A percentile compares a stretch with the other conserved stretches of the same genome.
Evolutionary conservation across 2,329 filamentous ascomycete genomes (phyloP).

Genomic region (Aspergillus sp.): DNA sequence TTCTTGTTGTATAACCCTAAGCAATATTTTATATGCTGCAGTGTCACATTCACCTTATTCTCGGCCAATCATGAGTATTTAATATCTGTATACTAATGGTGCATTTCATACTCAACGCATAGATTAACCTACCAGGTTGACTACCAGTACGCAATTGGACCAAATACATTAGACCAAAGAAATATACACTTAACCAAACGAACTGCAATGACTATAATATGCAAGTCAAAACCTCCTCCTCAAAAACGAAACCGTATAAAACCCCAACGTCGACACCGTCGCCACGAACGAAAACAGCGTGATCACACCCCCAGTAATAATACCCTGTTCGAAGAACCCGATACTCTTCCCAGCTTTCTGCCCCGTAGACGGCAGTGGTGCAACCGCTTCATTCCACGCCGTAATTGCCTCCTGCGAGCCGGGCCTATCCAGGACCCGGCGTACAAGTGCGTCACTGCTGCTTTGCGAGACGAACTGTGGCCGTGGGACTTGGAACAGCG

Average conservation of each 20-base stretch:
- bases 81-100: accelerated
- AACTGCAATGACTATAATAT: neutral
- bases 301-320: constrained; percentile 35
- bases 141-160: neutral
- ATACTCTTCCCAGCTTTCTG: constrained; percentile 31
- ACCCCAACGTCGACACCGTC: constrained; percentile 23
- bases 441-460: constrained; percentile 12
- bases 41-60: no score
- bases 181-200: neutral
- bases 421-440: constrained; percentile 15
- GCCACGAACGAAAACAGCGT: constrained; percentile 23
- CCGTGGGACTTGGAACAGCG: constrained; percentile 47
- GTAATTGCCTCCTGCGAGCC: constrained; percentile 17
- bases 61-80: no score
- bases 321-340: constrained; percentile 52
- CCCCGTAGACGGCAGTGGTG: constrained; percentile 32
- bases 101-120: no score
- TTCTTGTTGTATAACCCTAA: no score
- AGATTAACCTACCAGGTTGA: no score
- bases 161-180: neutral
- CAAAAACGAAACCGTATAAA: constrained; percentile 23
- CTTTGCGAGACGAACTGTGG: constrained; percentile 43
- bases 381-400: constrained; percentile 31
- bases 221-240: constrained; percentile 6
- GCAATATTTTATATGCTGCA: no score